Evolutionary conservation across 2,329 filamentous ascomycete species (phyloP).

Genomic region (Xylaria polymorpha): DNA sequence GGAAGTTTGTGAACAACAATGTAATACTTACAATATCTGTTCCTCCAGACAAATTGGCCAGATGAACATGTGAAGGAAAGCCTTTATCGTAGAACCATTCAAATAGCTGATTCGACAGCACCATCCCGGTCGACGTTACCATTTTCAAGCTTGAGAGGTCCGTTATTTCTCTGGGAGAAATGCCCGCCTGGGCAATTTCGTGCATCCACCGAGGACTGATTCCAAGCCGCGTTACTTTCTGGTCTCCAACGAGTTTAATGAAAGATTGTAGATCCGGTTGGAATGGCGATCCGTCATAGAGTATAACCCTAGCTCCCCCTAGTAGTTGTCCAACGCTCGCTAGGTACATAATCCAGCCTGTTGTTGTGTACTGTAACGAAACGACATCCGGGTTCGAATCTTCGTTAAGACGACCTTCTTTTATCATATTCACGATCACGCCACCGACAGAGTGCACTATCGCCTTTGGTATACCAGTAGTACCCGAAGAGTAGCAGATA

Average conservation of each 20-base stretch:
- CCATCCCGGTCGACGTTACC: slow-evolving; percentile 84
- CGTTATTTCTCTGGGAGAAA: slow-evolving; percentile 70
- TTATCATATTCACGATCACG: slow-evolving; percentile 62
- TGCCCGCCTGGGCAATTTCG: slow-evolving; percentile 73
- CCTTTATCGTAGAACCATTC: slow-evolving; percentile 81
- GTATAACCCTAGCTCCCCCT: slow-evolving; percentile 68
- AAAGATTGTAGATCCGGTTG: slow-evolving; percentile 73
- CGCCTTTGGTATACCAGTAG: slow-evolving; percentile 85
- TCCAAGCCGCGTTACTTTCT: slow-evolving; percentile 77
- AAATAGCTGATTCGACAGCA: slow-evolving; percentile 79
- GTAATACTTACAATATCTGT: slow-evolving; percentile 73
- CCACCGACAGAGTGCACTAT: slow-evolving; percentile 83
- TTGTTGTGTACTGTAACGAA: slow-evolving; percentile 70
- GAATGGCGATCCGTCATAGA: slow-evolving; percentile 90
- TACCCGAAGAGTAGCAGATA: slow-evolving; percentile 83
- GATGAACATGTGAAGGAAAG: slow-evolving; percentile 74
- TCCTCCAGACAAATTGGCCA: slow-evolving; percentile 80
- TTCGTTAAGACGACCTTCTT: slow-evolving; percentile 70
- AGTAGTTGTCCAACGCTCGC: slow-evolving; percentile 68
- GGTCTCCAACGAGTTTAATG: slow-evolving; percentile 70
- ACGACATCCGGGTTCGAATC: slow-evolving; percentile 55
- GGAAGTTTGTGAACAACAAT: neutral
- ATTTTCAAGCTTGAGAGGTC: slow-evolving; percentile 70
- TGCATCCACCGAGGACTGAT: slow-evolving; percentile 81
- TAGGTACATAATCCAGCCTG: slow-evolving; percentile 92